Evolutionary conservation across 164 flowering plant genomes (phyloP).

Genomic region (Cinnamomum micranthum): DNA sequence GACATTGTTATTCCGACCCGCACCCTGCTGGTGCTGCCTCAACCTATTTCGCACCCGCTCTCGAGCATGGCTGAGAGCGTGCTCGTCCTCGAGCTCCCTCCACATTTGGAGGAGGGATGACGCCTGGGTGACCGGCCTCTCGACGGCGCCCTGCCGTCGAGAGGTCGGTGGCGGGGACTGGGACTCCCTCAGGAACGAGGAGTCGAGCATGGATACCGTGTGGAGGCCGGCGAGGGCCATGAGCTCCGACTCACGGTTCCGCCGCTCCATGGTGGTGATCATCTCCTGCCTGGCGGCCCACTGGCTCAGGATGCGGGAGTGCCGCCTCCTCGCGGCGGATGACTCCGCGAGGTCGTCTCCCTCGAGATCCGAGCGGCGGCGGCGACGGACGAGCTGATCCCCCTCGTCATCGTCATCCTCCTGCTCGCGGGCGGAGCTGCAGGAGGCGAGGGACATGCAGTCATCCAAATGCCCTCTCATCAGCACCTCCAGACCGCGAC

Average conservation of each 20-base stretch:
- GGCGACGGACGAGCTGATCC: slow-evolving; percentile 72
- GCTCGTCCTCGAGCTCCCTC: slow-evolving; percentile 98
- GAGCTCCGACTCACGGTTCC: slow-evolving; percentile 86
- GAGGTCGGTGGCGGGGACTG: slow-evolving; percentile 83
- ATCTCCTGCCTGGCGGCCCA: slow-evolving; percentile 99
- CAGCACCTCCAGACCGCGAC: slow-evolving; percentile 78
- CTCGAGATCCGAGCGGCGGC: slow-evolving; percentile 87
- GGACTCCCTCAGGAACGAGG: slow-evolving; percentile 77
- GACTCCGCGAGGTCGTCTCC: slow-evolving; percentile 94
- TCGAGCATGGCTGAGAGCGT: slow-evolving; percentile 60
- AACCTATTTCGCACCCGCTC: slow-evolving; percentile 70
- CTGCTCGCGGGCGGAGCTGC: slow-evolving; percentile 55
- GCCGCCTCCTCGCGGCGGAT: slow-evolving; percentile 87
- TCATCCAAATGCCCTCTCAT: slow-evolving; percentile 82
- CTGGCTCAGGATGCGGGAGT: slow-evolving; percentile 76
- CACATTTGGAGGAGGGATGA: slow-evolving; percentile 93
- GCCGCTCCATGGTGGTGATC: slow-evolving; percentile 95
- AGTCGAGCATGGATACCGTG: slow-evolving; percentile 62
- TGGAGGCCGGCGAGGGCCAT: slow-evolving; percentile 95
- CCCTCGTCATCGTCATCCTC: slow-evolving; percentile 82
- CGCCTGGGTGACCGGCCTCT: slow-evolving; percentile 75
- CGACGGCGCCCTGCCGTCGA: slow-evolving; percentile 63
- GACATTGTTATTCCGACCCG: slow-evolving; percentile 45
- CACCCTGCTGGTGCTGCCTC: slow-evolving; percentile 54
- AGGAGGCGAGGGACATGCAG: slow-evolving; percentile 74